Evolutionary conservation across 75 land plant genomes (phyloP).

Genomic region (Chamaecyparis obtusa): DNA sequence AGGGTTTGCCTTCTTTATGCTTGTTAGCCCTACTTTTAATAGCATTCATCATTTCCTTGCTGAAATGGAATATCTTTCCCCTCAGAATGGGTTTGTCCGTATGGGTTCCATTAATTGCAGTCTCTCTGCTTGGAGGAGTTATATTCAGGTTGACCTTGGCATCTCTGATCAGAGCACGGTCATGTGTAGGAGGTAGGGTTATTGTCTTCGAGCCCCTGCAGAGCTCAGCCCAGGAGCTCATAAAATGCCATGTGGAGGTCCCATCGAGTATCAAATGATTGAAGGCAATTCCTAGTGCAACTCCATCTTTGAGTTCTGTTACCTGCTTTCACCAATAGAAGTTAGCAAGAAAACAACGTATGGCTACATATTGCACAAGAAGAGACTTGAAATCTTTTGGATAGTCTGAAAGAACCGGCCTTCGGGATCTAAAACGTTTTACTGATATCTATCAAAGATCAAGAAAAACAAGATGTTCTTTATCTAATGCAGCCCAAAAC

Average conservation of each 20-base stretch:
- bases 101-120: constrained; percentile 11
- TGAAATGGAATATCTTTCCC: constrained; percentile 51
- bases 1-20: constrained; percentile 25
- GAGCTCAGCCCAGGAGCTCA: constrained; percentile 69
- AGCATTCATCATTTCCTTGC: constrained; percentile 32
- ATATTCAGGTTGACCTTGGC: constrained; percentile 50
- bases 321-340: constrained; percentile 10
- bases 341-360: neutral
- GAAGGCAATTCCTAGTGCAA: constrained; percentile 64
- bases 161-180: constrained; percentile 48
- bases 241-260: constrained; percentile 78
- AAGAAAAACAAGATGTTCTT: neutral
- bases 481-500: neutral
- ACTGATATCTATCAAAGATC: neutral
- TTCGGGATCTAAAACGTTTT: neutral
- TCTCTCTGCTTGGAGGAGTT: constrained; percentile 14
- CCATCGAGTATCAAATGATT: constrained; percentile 77
- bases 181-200: constrained; percentile 42
- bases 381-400: neutral
- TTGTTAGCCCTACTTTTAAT: constrained; percentile 49
- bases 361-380: neutral
- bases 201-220: constrained; percentile 26
- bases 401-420: neutral
- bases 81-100: constrained; percentile 21
- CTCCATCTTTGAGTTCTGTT: constrained; percentile 65